phyloP scores from a whole-genome alignment of 2,329 filamentous ascomycete species.

The Lachnellula arida region DNA sequence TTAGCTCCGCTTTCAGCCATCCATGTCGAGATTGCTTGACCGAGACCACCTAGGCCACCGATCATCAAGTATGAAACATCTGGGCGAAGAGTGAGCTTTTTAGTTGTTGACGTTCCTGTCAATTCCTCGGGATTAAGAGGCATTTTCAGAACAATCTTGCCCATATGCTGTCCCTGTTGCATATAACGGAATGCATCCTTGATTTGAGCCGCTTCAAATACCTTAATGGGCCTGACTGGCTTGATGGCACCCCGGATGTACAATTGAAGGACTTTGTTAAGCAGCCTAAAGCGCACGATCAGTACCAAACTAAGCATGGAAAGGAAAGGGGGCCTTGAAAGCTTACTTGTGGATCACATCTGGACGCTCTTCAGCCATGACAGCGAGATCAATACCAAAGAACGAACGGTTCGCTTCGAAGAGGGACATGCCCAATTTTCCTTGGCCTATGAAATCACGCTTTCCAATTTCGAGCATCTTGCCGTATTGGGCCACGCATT shows the following conservation, averaged over 20 bases:
- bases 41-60: slow-evolving; percentile 40
- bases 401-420: slow-evolving; percentile 28
- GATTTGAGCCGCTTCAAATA: slow-evolving; percentile 31
- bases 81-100: neutral
- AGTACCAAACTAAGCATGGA: neutral
- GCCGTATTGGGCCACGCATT: slow-evolving; percentile 33
- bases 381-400: slow-evolving; percentile 18
- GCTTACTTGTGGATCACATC: slow-evolving; percentile 4
- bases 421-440: slow-evolving; percentile 24
- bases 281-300: slow-evolving; percentile 1
- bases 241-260: slow-evolving; percentile 8
- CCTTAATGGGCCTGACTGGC: slow-evolving; percentile 26
- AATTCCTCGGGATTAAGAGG: slow-evolving; percentile 18
- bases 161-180: slow-evolving; percentile 12
- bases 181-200: slow-evolving; percentile 13
- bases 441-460: slow-evolving; percentile 25
- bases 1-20: slow-evolving; percentile 36
- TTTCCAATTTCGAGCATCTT: slow-evolving; percentile 37
- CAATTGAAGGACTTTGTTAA: slow-evolving; percentile 1
- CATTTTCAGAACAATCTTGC: slow-evolving; percentile 8
- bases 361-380: slow-evolving; percentile 3
- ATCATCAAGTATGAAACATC: slow-evolving; percentile 34
- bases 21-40: slow-evolving; percentile 34
- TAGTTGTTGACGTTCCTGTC: neutral
- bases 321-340: neutral